phyloP scores from a whole-genome alignment of 228 moss, liverwort and hornwort species.

The Sphagnum magellanicum region DNA sequence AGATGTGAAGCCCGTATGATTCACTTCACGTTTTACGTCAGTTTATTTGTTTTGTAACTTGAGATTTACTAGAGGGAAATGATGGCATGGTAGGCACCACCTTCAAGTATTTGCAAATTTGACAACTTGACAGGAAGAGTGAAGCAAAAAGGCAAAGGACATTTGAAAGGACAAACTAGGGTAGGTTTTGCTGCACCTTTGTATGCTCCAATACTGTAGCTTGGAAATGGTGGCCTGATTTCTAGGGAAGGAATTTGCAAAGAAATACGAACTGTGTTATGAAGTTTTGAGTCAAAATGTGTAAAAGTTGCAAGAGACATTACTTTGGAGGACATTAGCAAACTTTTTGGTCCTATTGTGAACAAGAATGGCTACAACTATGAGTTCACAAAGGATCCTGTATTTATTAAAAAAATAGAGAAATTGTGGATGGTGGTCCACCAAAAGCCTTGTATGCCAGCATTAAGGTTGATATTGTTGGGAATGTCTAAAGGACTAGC shows the following conservation, averaged over 20 bases:
- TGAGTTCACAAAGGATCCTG: neutral
- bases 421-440: slow-evolving; percentile 1
- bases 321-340: neutral
- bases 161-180: too few species aligned
- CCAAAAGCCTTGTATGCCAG: slow-evolving; percentile 4
- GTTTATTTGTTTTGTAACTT: too few species aligned
- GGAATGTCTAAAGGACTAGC: slow-evolving; percentile 1
- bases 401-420: neutral
- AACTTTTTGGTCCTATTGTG: neutral
- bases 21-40: too few species aligned
- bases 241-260: neutral
- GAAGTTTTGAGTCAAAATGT: neutral
- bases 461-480: neutral
- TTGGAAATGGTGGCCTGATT: neutral
- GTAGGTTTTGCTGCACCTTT: neutral
- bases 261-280: neutral
- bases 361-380: neutral
- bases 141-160: too few species aligned
- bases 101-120: too few species aligned
- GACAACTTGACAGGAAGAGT: too few species aligned
- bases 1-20: too few species aligned
- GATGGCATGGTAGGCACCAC: too few species aligned
- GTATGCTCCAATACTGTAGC: neutral
- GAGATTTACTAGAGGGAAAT: too few species aligned
- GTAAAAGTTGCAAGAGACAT: neutral